Base-by-base conservation (phyloP, 306 rosid species). In the Casuarina cunninghamiana region DNA sequence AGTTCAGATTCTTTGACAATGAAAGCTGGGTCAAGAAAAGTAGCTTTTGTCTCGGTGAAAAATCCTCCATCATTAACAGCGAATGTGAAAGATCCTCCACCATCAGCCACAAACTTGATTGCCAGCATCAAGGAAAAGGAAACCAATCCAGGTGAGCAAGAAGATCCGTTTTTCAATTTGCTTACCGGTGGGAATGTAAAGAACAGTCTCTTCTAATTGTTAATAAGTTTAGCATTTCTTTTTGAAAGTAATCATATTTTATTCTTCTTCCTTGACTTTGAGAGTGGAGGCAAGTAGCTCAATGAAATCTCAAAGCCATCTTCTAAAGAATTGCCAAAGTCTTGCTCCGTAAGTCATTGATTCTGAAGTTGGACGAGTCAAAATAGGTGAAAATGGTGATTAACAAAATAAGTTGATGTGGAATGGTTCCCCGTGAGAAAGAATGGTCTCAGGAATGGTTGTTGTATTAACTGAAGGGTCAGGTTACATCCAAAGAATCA, bases 21-120 rank as follows among this genome's bases (percentile, higher is more conserved):
- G 43, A 60, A 73, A 74, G 79, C 88, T 21, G 50, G 77, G 66
- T 74, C 84, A 0, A 84, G 80, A 76, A 89, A 87, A 80, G 91
- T 88, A 26, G 97, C 97, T 13, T 94, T 90, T 82, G 62, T 94
- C 71, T 87, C 94, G 0, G 74, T 92, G 53, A 87, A 85, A 74
- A 83, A 80, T 72, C 88, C 88, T 17, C 48, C 57, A 46, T 9
- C 75, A 41, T 55, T 60, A 1, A 51, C 83, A 2, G 53, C 80
- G 35, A 75, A 67, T 77, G 73, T 82, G 13, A 84, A 70, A 35
- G 72, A 69, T 50, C 78, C 83, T 7, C 42, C 60, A 43, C 65
- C 76, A 10, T 75, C 78, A 62, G 43, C 78, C 13, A 43, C 83
- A 45, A 63, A 74, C 71, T 42, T 72, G 6, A 55, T 58, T 43